Conservation (phyloP, 768 basidiomycete genomes). For the Pleurotus tuber-regium region DNA sequence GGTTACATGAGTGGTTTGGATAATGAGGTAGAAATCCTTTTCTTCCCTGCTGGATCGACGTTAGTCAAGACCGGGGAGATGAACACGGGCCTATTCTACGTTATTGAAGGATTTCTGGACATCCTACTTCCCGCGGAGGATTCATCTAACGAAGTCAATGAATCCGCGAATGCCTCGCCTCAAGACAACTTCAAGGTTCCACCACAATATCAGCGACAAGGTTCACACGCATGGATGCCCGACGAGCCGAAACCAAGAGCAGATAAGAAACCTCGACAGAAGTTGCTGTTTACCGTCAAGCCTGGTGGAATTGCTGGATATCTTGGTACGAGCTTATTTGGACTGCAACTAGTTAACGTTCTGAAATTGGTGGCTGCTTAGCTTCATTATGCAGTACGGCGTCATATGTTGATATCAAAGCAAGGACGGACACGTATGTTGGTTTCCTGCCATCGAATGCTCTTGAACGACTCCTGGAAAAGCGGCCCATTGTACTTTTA, state of each 20-base stretch:
- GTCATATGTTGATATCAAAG: conserved; percentile 94
- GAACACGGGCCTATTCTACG: conserved; percentile 88
- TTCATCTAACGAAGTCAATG: conserved; percentile 18
- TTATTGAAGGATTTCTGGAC: conserved; percentile 95
- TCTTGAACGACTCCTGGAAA: conserved; percentile 86
- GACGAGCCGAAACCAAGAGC: neutral
- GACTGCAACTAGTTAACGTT: neutral
- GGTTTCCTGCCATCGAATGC: conserved; percentile 90
- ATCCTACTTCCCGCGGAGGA: conserved; percentile 68
- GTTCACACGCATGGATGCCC: neutral
- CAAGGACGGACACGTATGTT: conserved; percentile 98
- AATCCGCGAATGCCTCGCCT: neutral
- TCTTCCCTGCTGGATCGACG: conserved; percentile 82
- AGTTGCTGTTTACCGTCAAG: conserved; percentile 90
- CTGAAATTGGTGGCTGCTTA: conserved; percentile 21
- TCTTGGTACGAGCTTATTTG: conserved; percentile 52
- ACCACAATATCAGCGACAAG: neutral
- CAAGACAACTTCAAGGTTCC: neutral
- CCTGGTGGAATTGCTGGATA: conserved; percentile 98
- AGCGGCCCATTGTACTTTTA: conserved; percentile 91
- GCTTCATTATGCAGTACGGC: conserved; percentile 89
- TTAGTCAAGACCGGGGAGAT: conserved; percentile 88
- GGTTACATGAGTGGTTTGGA: conserved; percentile 79
- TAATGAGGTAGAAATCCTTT: conserved; percentile 95
- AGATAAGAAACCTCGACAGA: conserved; percentile 41